Evolutionary conservation across 768 basidiomycete species (phyloP), one percentile per base, ranked within the genome.

Genomic region (Amyloporia xantha): DNA sequence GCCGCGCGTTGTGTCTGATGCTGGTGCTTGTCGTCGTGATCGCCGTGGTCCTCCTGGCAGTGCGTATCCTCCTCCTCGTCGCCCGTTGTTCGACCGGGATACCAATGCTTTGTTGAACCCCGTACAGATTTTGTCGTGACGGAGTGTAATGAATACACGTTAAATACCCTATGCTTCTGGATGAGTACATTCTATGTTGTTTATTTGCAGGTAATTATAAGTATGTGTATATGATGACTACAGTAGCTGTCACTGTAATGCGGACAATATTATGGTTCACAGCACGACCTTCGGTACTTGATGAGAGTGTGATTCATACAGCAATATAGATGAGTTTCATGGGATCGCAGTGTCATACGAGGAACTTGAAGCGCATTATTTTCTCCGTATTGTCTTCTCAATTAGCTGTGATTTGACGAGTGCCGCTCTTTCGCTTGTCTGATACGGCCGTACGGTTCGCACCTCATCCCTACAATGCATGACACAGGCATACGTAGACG

Each of bases 11-110:
- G 0, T 98, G 93, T 66, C 72, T 99, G 48, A 81, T 94, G 78
- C 62, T 99, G 11, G 79, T 99, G 41, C 72, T 99, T 42, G 80
- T 85, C 24, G 66, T 97, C 48, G 96, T 99, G 2, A 75, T 86
- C 12, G 81, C 79, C n/a, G 70, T 98, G 51, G 94, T 99, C 3
- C 73, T 99, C 26, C 68, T 97, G 21, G 95, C 95, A 57, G 95
- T 99, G 61, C 71, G 92, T 79, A 54, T 59, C 24, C 50, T 57
- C 27, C 50, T 61, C 44, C 41, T 52, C 26, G 51, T 62, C 36
- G 59, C 55, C n/a, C 57, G 59, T 13, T 61, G 58, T 49, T 51
- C 58, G n/a, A 49, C 49, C 17, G 57, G 58, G 36, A 51, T 63
- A 47, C 59, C 56, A 42, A 53, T 57, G 37, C 52, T 60, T n/a